Percentiles rank a stretch among this genome's conserved stretches.
Conservation (phyloP, 106 monocot species). For the Gastrodia elata region DNA sequence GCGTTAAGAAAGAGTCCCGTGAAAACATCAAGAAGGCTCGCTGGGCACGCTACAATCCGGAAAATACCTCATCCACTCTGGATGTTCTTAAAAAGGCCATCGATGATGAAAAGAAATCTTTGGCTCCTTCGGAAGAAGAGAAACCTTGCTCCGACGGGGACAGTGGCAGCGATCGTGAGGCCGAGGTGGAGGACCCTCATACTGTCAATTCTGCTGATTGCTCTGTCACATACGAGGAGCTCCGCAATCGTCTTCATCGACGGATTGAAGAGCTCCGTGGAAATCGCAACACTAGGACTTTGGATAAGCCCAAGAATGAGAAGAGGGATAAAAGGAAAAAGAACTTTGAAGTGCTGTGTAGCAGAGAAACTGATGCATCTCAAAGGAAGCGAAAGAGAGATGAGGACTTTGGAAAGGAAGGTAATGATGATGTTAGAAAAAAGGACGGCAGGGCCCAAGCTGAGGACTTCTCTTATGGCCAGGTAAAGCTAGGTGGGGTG, state of each 20-base stretch:
- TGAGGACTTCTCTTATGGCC: constrained; percentile 43
- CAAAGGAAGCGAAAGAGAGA: constrained; percentile 31
- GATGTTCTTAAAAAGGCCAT: constrained; percentile 46
- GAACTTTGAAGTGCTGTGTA: constrained; percentile 6
- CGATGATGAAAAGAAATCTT: constrained; percentile 10
- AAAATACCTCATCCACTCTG: constrained; percentile 44
- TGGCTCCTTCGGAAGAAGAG: background rate
- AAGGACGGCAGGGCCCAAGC: constrained; percentile 10
- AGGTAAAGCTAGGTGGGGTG: constrained; percentile 39
- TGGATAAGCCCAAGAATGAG: background rate
- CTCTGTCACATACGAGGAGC: constrained; percentile 74
- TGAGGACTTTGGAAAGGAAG: constrained; percentile 7
- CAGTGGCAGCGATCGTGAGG: constrained; percentile 7
- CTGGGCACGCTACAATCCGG: constrained; percentile 59
- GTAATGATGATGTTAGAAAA: constrained; percentile 15
- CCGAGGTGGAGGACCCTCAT: background rate
- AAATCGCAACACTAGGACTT: constrained; percentile 35
- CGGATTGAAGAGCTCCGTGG: constrained; percentile 65
- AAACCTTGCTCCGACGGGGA: background rate
- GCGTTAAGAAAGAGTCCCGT: constrained; percentile 55
- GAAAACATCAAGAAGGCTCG: constrained; percentile 67
- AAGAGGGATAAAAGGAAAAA: constrained; percentile 16
- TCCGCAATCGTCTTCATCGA: constrained; percentile 48
- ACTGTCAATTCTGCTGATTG: constrained; percentile 9
- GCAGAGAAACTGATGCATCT: background rate